A percentile compares a stretch with the other conserved stretches of the same genome.
Conservation (phyloP, 768 basidiomycete genomes). For the Naematelia encephala region DNA sequence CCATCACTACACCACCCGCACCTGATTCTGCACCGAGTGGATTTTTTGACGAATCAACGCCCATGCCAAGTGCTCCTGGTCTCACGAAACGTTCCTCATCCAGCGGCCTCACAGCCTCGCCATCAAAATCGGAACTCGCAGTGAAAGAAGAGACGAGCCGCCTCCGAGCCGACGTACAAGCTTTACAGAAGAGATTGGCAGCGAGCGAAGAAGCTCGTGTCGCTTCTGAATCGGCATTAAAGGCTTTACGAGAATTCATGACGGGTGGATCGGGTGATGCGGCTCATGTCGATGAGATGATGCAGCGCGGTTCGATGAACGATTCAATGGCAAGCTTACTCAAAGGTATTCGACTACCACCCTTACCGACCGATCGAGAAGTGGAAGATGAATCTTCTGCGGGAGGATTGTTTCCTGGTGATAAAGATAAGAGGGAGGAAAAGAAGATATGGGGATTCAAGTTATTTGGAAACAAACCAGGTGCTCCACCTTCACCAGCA, state of each 20-base stretch:
- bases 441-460: constrained; percentile 32
- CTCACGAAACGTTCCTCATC: background rate
- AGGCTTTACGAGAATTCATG: constrained; percentile 69
- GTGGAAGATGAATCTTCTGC: constrained; percentile 17
- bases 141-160: constrained; percentile 14
- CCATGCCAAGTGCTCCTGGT: background rate
- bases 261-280: constrained; percentile 16
- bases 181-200: constrained; percentile 63
- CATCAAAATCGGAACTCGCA: background rate
- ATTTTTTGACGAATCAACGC: background rate
- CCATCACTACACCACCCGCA: background rate
- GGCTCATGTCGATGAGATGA: constrained; percentile 2
- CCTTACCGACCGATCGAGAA: constrained; percentile 51
- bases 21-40: background rate
- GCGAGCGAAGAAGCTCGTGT: constrained; percentile 80
- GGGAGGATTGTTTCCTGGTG: background rate
- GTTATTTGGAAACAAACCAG: constrained; percentile 15
- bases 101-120: background rate
- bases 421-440: constrained; percentile 13
- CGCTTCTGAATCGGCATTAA: constrained; percentile 80
- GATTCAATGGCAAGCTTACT: constrained; percentile 20
- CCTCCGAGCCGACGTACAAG: constrained; percentile 61
- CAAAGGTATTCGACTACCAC: constrained; percentile 48
- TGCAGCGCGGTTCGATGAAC: constrained; percentile 16
- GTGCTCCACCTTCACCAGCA: constrained; percentile 18